phyloP scores from a whole-genome alignment of 2,329 filamentous ascomycete genomes.

The Pyricularia grisea region DNA sequence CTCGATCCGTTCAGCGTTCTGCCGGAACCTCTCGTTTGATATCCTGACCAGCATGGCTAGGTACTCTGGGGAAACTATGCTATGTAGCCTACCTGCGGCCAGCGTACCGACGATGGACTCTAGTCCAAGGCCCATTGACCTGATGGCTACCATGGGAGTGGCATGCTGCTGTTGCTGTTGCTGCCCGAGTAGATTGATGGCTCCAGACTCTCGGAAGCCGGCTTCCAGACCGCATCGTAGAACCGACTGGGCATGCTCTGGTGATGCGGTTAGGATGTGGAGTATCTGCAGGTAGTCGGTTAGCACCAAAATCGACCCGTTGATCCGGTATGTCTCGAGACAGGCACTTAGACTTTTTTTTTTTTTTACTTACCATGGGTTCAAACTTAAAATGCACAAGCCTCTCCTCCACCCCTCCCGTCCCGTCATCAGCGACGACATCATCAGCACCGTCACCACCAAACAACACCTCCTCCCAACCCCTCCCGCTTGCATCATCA shows the following conservation, averaged over 20 bases:
- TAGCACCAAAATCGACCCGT: background rate
- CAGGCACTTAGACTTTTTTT: background rate
- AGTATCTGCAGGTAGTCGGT: conserved; percentile 56
- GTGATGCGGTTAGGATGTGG: conserved; percentile 72
- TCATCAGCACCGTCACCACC: conserved; percentile 5
- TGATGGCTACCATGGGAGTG: conserved; percentile 71
- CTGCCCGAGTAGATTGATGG: conserved; percentile 48
- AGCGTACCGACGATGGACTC: conserved; percentile 68
- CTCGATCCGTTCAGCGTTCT: conserved; percentile 59
- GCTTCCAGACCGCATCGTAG: conserved; percentile 68
- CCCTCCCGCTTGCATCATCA: background rate
- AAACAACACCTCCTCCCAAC: conserved; percentile 22
- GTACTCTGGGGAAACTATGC: conserved; percentile 57
- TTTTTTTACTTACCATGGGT: conserved; percentile 68
- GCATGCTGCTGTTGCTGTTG: conserved; percentile 11
- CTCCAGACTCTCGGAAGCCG: conserved; percentile 85
- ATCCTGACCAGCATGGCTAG: conserved; percentile 58
- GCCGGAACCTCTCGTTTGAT: conserved; percentile 64
- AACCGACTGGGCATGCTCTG: conserved; percentile 63
- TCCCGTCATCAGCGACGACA: background rate
- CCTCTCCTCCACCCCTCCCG: conserved; percentile 8
- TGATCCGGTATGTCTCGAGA: background rate
- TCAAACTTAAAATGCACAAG: conserved; percentile 86
- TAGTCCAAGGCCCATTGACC: conserved; percentile 72
- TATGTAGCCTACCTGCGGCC: conserved; percentile 26